Conservation (phyloP, 306 rosid genomes). For the Sophora flavescens region DNA sequence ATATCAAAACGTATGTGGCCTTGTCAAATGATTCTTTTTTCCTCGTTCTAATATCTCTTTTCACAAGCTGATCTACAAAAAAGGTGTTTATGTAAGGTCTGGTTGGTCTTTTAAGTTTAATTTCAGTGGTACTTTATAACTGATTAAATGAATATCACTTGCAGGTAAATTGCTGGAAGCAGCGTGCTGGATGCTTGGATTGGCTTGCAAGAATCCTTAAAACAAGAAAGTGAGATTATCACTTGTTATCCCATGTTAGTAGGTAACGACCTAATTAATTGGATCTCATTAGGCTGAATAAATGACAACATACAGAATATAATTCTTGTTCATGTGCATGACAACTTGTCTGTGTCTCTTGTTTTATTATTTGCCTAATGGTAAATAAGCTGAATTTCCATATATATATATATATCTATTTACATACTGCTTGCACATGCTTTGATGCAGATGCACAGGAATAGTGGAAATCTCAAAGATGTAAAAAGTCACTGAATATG, state of each 20-base stretch:
- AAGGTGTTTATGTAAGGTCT: conserved; percentile 2
- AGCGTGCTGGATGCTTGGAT: conserved; percentile 74
- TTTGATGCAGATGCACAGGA: conserved; percentile 58
- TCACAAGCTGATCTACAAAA: conserved; percentile 32
- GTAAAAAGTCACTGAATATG: conserved; percentile 53
- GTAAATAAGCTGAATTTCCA: conserved; percentile 5
- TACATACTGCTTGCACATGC: conserved; percentile 10
- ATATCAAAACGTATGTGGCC: conserved; percentile 5
- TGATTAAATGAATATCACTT: conserved; percentile 38
- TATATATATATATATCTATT: background rate
- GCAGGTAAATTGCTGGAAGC: conserved; percentile 87
- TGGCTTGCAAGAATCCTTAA: conserved; percentile 7
- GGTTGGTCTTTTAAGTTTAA: conserved; percentile 10
- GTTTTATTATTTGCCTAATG: background rate
- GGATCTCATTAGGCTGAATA: conserved; percentile 8
- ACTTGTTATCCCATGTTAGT: conserved; percentile 24
- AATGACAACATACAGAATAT: background rate
- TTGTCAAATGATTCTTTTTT: conserved; percentile 7
- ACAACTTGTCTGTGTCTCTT: background rate
- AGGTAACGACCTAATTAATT: background rate
- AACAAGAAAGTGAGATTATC: conserved; percentile 47
- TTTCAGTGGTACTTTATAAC: background rate
- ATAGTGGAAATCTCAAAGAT: conserved; percentile 46
- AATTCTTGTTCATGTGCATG: conserved; percentile 12
- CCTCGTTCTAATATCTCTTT: conserved; percentile 15